phyloP scores from a whole-genome alignment of 768 basidiomycete genomes.

The Agaricus blazei region DNA sequence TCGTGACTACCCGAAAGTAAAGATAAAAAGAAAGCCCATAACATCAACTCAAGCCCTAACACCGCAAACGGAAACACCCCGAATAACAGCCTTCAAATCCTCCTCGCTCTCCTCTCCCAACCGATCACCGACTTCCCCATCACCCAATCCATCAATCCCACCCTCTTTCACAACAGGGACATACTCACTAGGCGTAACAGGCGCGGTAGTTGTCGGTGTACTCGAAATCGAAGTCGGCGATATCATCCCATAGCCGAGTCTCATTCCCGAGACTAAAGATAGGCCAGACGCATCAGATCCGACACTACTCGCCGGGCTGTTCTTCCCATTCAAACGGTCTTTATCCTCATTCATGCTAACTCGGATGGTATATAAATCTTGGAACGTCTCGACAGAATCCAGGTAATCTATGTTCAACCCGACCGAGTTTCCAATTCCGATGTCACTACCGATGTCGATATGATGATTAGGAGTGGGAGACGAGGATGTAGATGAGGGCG shows the following conservation, averaged over 20 bases:
- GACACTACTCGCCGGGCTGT: slow-evolving; percentile 8
- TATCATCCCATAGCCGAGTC: background rate
- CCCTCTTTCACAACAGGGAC: background rate
- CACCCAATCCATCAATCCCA: background rate
- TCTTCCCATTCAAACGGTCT: background rate
- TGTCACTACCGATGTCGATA: background rate
- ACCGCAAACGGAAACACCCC: slow-evolving; percentile 1
- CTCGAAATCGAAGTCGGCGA: slow-evolving; percentile 1
- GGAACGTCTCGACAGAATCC: slow-evolving; percentile 6
- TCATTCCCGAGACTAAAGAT: background rate
- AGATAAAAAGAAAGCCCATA: too few species aligned
- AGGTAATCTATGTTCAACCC: slow-evolving; percentile 1
- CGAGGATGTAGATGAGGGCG: background rate
- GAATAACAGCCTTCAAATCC: slow-evolving; percentile 6
- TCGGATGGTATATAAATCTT: background rate
- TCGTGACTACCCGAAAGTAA: too few species aligned
- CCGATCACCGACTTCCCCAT: background rate
- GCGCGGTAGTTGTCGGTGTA: slow-evolving; percentile 1
- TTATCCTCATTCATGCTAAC: background rate
- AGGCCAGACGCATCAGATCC: slow-evolving; percentile 4
- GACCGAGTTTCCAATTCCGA: background rate
- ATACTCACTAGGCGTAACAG: slow-evolving; percentile 5
- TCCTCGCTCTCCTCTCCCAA: background rate
- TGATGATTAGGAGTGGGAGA: background rate
- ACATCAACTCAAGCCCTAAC: background rate